Evolutionary conservation across 192 early-diverging fungal genomes (phyloP), one percentile per base, ranked within the genome.

Genomic region (Backusella westeae): DNA sequence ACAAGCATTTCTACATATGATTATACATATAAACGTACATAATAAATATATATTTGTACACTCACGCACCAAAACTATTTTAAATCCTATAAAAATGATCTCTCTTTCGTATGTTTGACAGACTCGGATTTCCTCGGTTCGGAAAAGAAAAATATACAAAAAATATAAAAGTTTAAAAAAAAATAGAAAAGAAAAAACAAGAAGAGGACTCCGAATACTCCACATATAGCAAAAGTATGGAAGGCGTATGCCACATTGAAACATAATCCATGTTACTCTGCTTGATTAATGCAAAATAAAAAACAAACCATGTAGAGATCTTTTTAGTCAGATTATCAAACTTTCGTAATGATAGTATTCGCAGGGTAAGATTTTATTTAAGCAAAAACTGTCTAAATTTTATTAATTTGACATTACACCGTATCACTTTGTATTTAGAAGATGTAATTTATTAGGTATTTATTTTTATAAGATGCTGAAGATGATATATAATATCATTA

Each of bases 281-380:
- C 23, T 63, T 63, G 23, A 2, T 14, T 29, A 63, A 63, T 63
- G 3, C 23, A 63, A 63, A 63, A 63, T 63, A 8, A 29, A 63
- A 63, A 63, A 5, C 4, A 49, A 49, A 4, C 19, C 17, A n/a
- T 49, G 15, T 49, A n/a, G 4, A 44, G 32, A 39, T 39, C 10
- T 39, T 49, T 49, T 49, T 63, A 63, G 56, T 63, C 56, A 63
- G 56, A 63, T 63, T 63, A 63, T 63, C 21, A 63, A 63, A 29
- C 9, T 63, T 63, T 63, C 56, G 56, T 63, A 63, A 63, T 63
- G 56, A 63, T 63, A 63, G 56, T 63, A 63, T 9, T 63, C 23
- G 26, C 8, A 29, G 23, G n/a, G 56, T 63, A 29, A 29, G n/a
- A 29, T 19, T 49, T 49, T 49, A 49, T 12, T 59, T 5, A 63